Base-by-base conservation (phyloP, 208 protist species). In the Giardia duodenalis region DNA sequence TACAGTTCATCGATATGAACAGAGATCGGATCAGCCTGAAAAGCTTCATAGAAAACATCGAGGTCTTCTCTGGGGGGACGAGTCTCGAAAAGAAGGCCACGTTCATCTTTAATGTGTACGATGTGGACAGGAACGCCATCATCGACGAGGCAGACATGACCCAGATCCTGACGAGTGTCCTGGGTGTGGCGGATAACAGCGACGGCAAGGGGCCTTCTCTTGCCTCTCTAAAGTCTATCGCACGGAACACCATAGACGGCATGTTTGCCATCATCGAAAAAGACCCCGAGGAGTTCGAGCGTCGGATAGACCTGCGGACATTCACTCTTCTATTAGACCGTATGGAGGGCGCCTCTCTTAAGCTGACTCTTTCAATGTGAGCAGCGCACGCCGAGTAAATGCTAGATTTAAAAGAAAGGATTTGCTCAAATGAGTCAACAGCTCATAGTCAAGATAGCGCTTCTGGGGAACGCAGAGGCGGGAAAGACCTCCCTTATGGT, bases 401-500 rank as follows among this genome's bases (percentile, higher is more conserved):
- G n/a, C n/a, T n/a, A n/a, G n/a, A n/a, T n/a, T n/a, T n/a, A n/a
- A n/a, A n/a, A n/a, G n/a, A n/a, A n/a, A n/a, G n/a, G n/a, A n/a
- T n/a, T n/a, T n/a, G n/a, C n/a, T n/a, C n/a, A n/a, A n/a, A n/a
- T n/a, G n/a, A n/a, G n/a, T n/a, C n/a, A 76, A 10, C 57, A 76
- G 57, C 10, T 76, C 57, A 76, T 76, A n/a, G 88, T 91, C 44
- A 91, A 91, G 45, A 48, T 91, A 4, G n/a, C 88, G 2, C 44
- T 91, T 42, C 45, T 47, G 2, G 88, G 88, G 10, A 91, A 91
- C 45, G 88, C 88, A 48, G 88, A 91, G 44, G 45, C 46, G 10
- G 88, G 88, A 42, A 91, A 91, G 45, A 47, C 88, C 2, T 91
- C 88, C 10, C 88, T 91, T 46, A 2, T 47, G n/a, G 4, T 45